Conservation (phyloP, 2,329 filamentous ascomycete genomes). For the Epichloe typhina region DNA sequence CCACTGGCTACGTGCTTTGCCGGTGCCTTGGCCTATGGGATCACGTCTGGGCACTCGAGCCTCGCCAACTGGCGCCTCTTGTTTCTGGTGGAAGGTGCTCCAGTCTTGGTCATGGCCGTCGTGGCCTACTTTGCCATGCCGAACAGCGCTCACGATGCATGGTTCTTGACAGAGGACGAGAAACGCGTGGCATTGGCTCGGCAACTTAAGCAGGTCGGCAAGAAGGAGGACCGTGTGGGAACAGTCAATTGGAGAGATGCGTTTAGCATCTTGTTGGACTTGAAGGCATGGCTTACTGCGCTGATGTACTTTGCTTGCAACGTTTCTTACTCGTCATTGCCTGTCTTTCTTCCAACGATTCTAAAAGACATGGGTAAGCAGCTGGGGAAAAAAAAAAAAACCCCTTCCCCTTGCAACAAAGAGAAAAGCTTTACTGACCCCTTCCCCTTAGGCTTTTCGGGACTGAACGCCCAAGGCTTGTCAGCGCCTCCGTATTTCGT, state of each 20-base stretch:
- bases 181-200: slow-evolving; percentile 6
- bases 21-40: slow-evolving; percentile 50
- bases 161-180: slow-evolving; percentile 10
- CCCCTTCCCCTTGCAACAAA: no score
- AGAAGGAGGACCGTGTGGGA: background rate
- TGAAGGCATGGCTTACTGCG: slow-evolving; percentile 19
- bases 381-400: no score
- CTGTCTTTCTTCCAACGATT: slow-evolving; percentile 12
- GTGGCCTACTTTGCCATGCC: slow-evolving; percentile 18
- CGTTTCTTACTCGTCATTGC: slow-evolving; percentile 18
- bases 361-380: slow-evolving; percentile 9
- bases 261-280: slow-evolving; percentile 18
- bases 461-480: slow-evolving; percentile 10
- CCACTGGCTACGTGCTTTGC: slow-evolving; percentile 56
- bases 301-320: slow-evolving; percentile 12
- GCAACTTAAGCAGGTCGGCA: slow-evolving; percentile 5
- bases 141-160: slow-evolving; percentile 4
- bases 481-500: slow-evolving; percentile 9
- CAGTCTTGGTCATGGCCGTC: slow-evolving; percentile 18
- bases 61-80: slow-evolving; percentile 52
- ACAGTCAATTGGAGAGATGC: slow-evolving; percentile 15
- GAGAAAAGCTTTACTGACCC: background rate
- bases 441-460: slow-evolving; percentile 8
- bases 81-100: slow-evolving; percentile 39
- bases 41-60: slow-evolving; percentile 41